Evolutionary conservation across 2,329 filamentous ascomycete species (phyloP).

Genomic region (Talaromyces amestolkiae): DNA sequence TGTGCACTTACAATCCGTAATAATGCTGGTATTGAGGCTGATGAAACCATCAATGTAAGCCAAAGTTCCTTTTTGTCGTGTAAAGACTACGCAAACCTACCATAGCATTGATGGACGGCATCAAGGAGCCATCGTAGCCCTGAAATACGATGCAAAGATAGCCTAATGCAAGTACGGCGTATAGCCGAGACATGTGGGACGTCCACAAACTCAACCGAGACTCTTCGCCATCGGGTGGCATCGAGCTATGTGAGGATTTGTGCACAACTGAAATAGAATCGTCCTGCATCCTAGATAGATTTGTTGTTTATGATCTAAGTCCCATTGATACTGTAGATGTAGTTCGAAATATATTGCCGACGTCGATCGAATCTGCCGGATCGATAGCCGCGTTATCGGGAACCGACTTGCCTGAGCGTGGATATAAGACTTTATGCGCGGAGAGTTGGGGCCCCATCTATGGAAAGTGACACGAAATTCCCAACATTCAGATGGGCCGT

Average conservation of each 20-base stretch:
- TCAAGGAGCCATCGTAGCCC: slow-evolving; percentile 19
- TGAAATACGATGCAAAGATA: slow-evolving; percentile 18
- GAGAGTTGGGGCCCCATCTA: neutral
- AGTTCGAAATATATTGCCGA: neutral
- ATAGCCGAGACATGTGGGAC: slow-evolving; percentile 14
- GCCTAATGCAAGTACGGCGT: slow-evolving; percentile 14
- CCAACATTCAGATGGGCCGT: neutral
- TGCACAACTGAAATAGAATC: slow-evolving; percentile 1
- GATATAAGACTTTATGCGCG: neutral
- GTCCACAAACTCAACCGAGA: slow-evolving; percentile 10
- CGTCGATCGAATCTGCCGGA: neutral
- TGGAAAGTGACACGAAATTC: neutral
- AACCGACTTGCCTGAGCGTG: neutral
- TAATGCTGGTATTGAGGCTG: slow-evolving; percentile 19
- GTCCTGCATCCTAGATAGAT: neutral
- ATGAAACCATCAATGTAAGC: neutral
- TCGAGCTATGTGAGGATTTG: neutral
- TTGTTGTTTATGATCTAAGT: neutral
- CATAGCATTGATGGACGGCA: slow-evolving; percentile 18
- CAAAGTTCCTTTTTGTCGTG: neutral
- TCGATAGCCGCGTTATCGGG: neutral
- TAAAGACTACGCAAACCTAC: neutral
- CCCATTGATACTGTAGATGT: neutral
- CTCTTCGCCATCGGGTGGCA: slow-evolving; percentile 7
- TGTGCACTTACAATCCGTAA: slow-evolving; percentile 14